Evolutionary conservation across 805 yeast genomes (phyloP).

Genomic region (Yarrowia hollandica): DNA sequence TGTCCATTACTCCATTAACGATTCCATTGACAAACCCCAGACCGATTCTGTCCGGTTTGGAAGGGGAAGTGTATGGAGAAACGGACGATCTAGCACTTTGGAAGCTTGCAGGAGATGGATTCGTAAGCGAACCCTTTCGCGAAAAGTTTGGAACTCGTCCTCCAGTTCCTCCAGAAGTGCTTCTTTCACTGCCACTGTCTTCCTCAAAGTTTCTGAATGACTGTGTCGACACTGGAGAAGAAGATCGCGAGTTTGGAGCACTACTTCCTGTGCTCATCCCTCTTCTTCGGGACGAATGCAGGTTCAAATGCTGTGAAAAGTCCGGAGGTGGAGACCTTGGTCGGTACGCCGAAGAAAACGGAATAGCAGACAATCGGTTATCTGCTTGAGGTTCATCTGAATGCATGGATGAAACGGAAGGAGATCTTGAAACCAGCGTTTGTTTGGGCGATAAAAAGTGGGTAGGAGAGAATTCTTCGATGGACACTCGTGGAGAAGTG

Average conservation of each 20-base stretch:
- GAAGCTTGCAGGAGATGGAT: conserved; percentile 4
- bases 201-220: conserved; percentile 11
- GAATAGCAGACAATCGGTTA: neutral
- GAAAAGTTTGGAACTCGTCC: conserved; percentile 14
- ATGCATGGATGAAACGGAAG: conserved; percentile 3
- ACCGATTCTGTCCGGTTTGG: conserved; percentile 10
- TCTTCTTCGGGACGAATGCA: conserved; percentile 7
- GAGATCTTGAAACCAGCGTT: neutral
- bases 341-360: conserved; percentile 11
- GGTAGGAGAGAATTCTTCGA: neutral
- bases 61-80: conserved; percentile 10
- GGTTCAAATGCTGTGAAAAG: neutral
- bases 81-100: conserved; percentile 4
- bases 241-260: conserved; percentile 14
- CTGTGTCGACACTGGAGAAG: conserved; percentile 9
- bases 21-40: conserved; percentile 17
- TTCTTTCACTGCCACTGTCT: conserved; percentile 4
- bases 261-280: conserved; percentile 10
- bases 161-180: neutral
- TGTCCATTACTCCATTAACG: conserved; percentile 10
- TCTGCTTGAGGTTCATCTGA: neutral
- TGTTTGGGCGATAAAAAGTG: neutral
- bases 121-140: neutral
- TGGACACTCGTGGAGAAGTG: neutral
- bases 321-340: conserved; percentile 21